Evolutionary conservation across 495 filamentous ascomycete species (phyloP).

Genomic region (Aspergillus panamensis): DNA sequence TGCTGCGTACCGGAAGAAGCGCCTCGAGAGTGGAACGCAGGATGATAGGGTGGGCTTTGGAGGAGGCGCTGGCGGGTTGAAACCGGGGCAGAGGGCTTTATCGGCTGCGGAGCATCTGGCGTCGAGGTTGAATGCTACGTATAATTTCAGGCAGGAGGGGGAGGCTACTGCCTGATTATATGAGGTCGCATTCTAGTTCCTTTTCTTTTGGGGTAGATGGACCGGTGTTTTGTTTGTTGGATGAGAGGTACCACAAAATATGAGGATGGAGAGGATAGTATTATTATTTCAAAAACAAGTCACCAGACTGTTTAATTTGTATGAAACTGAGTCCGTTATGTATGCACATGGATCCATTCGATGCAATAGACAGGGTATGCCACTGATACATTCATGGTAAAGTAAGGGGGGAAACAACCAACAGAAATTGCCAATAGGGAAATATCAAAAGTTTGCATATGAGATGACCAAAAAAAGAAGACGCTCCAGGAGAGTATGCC

Average conservation of each 20-base stretch:
- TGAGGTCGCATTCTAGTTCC: background rate
- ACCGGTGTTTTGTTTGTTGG: too few relatives aligned
- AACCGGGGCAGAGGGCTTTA: conserved; percentile 55
- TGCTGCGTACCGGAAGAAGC: conserved; percentile 33
- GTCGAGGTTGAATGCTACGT: conserved; percentile 70
- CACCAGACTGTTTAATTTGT: conserved; percentile 11
- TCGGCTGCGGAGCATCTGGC: conserved; percentile 84
- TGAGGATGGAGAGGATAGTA: background rate
- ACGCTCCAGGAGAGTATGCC: conserved; percentile 19
- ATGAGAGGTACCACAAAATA: too few relatives aligned
- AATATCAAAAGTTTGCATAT: conserved; percentile 16
- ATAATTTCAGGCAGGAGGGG: conserved; percentile 48
- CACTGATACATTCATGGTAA: conserved; percentile 5
- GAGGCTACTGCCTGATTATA: conserved; percentile 5
- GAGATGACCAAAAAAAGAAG: conserved; percentile 14
- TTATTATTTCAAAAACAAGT: background rate
- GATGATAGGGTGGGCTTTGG: conserved; percentile 41
- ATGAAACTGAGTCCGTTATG: conserved; percentile 4
- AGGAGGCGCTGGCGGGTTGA: conserved; percentile 35
- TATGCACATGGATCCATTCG: conserved; percentile 21
- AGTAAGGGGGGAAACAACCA: conserved; percentile 11
- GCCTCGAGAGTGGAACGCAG: conserved; percentile 20
- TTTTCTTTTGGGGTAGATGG: background rate
- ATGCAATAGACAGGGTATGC: conserved; percentile 20
- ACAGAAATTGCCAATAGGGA: conserved; percentile 12